Percentiles rank a stretch among this genome's conserved stretches.
Conservation (phyloP, 2,329 filamentous ascomycete species). For the Parafenestella ontariensis region DNA sequence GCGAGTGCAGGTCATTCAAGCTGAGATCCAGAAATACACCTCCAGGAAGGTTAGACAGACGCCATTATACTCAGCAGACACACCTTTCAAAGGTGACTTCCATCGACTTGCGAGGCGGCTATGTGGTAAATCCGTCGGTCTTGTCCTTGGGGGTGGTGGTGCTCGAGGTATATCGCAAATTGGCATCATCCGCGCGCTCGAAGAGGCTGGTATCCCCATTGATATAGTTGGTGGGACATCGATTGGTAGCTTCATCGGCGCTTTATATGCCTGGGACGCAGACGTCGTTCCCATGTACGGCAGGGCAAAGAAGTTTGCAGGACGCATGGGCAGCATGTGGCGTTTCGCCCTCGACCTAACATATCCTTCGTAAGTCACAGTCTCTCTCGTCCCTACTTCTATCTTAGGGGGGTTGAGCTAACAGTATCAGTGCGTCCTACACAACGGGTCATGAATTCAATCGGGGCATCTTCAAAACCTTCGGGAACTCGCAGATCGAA, state of each 20-base stretch:
- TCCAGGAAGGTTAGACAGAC: slow-evolving; percentile 89
- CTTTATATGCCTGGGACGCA: slow-evolving; percentile 92
- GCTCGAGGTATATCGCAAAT: slow-evolving; percentile 92
- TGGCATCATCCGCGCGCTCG: slow-evolving; percentile 91
- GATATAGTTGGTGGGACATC: slow-evolving; percentile 96
- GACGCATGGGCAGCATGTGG: slow-evolving; percentile 99
- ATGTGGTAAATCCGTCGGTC: slow-evolving; percentile 91
- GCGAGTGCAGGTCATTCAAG: slow-evolving; percentile 90
- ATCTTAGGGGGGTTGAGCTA: neutral
- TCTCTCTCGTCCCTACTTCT: neutral
- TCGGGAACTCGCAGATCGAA: slow-evolving; percentile 95
- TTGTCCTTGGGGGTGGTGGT: slow-evolving; percentile 92
- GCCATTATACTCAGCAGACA: slow-evolving; percentile 88
- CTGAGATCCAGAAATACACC: slow-evolving; percentile 98
- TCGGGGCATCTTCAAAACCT: slow-evolving; percentile 97
- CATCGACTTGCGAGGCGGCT: slow-evolving; percentile 88
- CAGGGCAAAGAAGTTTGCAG: slow-evolving; percentile 94
- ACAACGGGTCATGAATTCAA: slow-evolving; percentile 99
- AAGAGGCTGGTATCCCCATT: slow-evolving; percentile 95
- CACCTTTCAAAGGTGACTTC: slow-evolving; percentile 95
- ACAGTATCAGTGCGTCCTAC: slow-evolving; percentile 71
- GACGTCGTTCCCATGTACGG: slow-evolving; percentile 98
- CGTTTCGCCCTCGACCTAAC: slow-evolving; percentile 96
- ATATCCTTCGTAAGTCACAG: slow-evolving; percentile 73
- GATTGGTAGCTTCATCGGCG: slow-evolving; percentile 94